phyloP scores from a whole-genome alignment of 306 rosid genomes.

The Geum urbanum region DNA sequence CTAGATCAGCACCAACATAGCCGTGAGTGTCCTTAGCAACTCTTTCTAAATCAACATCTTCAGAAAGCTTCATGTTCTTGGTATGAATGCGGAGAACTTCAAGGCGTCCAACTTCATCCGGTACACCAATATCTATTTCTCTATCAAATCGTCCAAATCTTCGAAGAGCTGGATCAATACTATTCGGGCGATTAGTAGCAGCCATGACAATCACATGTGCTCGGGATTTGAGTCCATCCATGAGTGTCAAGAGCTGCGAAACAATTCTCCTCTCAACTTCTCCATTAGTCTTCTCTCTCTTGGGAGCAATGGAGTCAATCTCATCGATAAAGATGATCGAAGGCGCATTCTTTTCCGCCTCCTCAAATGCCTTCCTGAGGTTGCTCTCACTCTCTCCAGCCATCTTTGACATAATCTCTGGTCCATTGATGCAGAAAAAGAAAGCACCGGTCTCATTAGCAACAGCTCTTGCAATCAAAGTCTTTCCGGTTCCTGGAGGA shows the following conservation, averaged over 20 bases:
- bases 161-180: conserved; percentile 22
- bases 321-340: conserved; percentile 21
- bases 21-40: conserved; percentile 24
- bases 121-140: conserved; percentile 28
- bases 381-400: conserved; percentile 27
- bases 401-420: conserved; percentile 22
- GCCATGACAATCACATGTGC: conserved; percentile 26
- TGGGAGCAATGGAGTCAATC: conserved; percentile 24
- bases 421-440: conserved; percentile 20
- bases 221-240: conserved; percentile 29
- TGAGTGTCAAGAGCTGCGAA: conserved; percentile 21
- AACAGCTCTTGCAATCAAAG: conserved; percentile 35
- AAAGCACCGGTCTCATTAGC: conserved; percentile 30
- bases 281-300: conserved; percentile 18
- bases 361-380: conserved; percentile 21
- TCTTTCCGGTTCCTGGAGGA: conserved; percentile 40
- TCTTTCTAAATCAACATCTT: conserved; percentile 23
- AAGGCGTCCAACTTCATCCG: conserved; percentile 24
- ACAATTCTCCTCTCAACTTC: conserved; percentile 24
- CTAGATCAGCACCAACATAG: conserved; percentile 28
- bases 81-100: conserved; percentile 20
- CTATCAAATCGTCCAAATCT: conserved; percentile 27
- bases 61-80: conserved; percentile 23
- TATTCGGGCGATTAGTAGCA: conserved; percentile 20
- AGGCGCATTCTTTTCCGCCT: conserved; percentile 23